Evolutionary conservation across 495 filamentous ascomycete species (phyloP).

Genomic region (Aspergillus olivimuriae): DNA sequence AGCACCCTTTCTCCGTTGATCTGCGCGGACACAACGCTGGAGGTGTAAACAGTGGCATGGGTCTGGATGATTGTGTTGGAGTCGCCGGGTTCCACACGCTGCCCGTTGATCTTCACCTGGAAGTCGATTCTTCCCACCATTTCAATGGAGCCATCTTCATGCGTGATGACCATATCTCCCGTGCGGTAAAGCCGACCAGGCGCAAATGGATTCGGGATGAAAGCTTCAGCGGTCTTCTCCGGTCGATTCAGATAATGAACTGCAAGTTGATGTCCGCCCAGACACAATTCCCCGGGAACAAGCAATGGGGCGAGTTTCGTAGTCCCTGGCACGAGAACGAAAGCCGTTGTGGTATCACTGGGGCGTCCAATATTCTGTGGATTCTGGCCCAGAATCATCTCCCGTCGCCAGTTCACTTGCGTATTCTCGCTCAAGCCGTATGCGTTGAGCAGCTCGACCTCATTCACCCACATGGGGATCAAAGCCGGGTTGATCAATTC

Average conservation of each 20-base stretch:
- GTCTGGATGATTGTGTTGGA: neutral
- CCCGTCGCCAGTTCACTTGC: conserved; percentile 13
- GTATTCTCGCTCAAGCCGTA: conserved; percentile 17
- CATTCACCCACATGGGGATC: conserved; percentile 10
- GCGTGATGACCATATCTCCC: conserved; percentile 24
- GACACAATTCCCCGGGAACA: conserved; percentile 11
- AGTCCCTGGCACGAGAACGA: neutral
- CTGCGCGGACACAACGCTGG: neutral
- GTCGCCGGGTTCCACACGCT: conserved; percentile 34
- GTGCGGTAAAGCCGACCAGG: conserved; percentile 22
- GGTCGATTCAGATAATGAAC: conserved; percentile 15
- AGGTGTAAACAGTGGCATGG: neutral
- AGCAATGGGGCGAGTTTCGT: neutral
- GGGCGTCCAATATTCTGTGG: conserved; percentile 15
- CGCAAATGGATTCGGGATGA: conserved; percentile 20
- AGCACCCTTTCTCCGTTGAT: neutral
- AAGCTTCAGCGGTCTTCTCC: conserved; percentile 17
- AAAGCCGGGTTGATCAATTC: conserved; percentile 3
- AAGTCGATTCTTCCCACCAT: conserved; percentile 35
- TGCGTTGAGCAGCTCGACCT: conserved; percentile 10
- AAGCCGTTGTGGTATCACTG: neutral
- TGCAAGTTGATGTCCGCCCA: conserved; percentile 8
- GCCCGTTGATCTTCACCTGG: conserved; percentile 42
- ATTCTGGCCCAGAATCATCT: conserved; percentile 17
- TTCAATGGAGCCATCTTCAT: conserved; percentile 27